Base-by-base conservation (phyloP, 148 eudicot genomes). In the Fagopyrum esculentum region DNA sequence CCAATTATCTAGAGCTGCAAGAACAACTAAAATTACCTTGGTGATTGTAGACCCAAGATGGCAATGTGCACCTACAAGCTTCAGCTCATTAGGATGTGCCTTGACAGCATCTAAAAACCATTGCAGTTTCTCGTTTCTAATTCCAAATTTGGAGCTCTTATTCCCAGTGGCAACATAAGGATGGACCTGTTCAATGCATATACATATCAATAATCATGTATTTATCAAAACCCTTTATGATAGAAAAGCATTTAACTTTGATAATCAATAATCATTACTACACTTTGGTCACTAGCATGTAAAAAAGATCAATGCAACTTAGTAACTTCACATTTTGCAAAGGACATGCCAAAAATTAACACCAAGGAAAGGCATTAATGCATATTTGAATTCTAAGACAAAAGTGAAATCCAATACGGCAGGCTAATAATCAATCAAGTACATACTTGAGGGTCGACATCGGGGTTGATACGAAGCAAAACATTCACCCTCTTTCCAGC, bases 71-170 rank as follows among this genome's bases (percentile, higher is more conserved):
- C 97, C 98, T 71, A 95, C 96, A 45, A 95, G 86, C 89, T 92
- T 90, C 77, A 95, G 79, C 78, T 95, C 93, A 71, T 87, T 72
- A 55, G 92, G 96, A 79, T 92, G 92, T 50, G 98, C 93, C 84
- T 92, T 95, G 78, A 92, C 92, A 73, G 97, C 93, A 83, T 95
- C 96, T 54, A 92, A 78, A 86, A 95, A 92, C 97, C 99, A 95
- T 56, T 90, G 97, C 75, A 95, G 81, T 78, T 92, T 92, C 90
- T 95, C 98, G 74, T 94, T 94, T 85, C 93, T 87, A 43, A 91
- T 94, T 43, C 98, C 97, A 76, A 91, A 94, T 70, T 94, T 94
- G 75, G 97, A 91, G 85, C 81, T 91, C 80, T 91, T 95, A 64
- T 92, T 92, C 59, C 97, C 98, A 55, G 96, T 92, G 76, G 98